Conservation (phyloP, 768 basidiomycete genomes). For the Tulasnella calospora region DNA sequence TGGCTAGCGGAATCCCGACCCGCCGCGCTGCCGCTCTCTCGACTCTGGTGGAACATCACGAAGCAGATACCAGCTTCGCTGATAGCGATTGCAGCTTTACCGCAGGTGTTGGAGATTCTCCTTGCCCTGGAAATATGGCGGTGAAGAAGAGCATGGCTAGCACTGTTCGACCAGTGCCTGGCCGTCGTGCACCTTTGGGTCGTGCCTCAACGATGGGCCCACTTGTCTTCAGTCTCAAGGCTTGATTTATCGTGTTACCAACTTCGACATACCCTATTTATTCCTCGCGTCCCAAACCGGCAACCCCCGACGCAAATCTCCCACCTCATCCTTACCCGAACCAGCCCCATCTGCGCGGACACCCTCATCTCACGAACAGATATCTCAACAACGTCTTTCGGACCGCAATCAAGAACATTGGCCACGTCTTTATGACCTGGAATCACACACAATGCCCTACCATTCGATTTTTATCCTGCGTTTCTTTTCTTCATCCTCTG, state of each 20-base stretch:
- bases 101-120: slow-evolving; percentile 80
- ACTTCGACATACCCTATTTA: neutral
- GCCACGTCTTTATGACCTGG: slow-evolving; percentile 10
- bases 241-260: neutral
- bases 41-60: slow-evolving; percentile 65
- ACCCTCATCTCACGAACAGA: neutral
- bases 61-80: slow-evolving; percentile 48
- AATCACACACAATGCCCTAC: neutral
- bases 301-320: neutral
- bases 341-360: neutral
- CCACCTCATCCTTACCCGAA: neutral
- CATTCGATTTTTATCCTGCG: neutral
- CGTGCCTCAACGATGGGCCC: slow-evolving; percentile 13
- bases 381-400: neutral
- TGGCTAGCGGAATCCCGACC: slow-evolving; percentile 37
- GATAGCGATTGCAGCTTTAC: slow-evolving; percentile 37
- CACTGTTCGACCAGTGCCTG: neutral
- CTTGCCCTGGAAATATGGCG: slow-evolving; percentile 66
- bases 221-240: slow-evolving; percentile 3
- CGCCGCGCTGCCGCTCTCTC: slow-evolving; percentile 50
- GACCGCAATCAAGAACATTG: slow-evolving; percentile 1
- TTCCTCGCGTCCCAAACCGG: neutral
- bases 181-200: slow-evolving; percentile 11
- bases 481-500: neutral
- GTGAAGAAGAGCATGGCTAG: neutral